Percentiles rank a stretch among this genome's conserved stretches.
These are phyloP conservation scores for Suillus paluster DNA, from an alignment of 768 basidiomycete species.

Conservation along the genomic window DNA sequence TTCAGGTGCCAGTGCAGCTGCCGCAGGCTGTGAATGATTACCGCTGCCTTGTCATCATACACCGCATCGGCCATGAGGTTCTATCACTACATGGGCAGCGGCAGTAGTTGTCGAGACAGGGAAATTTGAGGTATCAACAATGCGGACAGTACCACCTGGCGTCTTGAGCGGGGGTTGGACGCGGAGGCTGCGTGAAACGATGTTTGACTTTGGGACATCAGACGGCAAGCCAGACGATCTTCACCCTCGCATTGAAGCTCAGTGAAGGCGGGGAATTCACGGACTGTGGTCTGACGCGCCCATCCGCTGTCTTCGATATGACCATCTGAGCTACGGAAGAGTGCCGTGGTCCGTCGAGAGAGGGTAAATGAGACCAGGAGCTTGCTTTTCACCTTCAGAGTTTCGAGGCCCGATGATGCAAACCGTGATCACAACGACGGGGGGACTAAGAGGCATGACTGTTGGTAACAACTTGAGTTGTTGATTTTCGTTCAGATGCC, in stretches of 20 bases:
- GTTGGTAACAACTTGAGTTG: conserved; percentile 15
- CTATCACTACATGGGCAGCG: conserved; percentile 54
- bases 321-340: conserved; percentile 47
- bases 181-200: conserved; percentile 16
- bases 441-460: conserved; percentile 22
- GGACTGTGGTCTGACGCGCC: conserved; percentile 57
- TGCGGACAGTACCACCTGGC: conserved; percentile 54
- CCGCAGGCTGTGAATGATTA: conserved; percentile 33
- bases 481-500: conserved; percentile 24
- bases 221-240: conserved; percentile 48
- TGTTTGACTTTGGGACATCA: conserved; percentile 47
- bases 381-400: conserved; percentile 51
- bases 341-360: conserved; percentile 54
- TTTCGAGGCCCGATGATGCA: conserved; percentile 57
- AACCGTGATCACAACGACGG: conserved; percentile 45
- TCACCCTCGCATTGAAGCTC: no score
- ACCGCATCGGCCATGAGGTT: conserved; percentile 45
- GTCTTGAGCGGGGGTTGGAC: conserved; percentile 24
- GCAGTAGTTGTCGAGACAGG: conserved; percentile 51
- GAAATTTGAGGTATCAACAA: conserved; percentile 57
- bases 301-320: conserved; percentile 56
- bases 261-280: conserved; percentile 7
- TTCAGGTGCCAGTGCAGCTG: conserved; percentile 50
- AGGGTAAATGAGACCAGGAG: conserved; percentile 53
- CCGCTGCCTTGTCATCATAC: no score